Evolutionary conservation across 2,329 filamentous ascomycete genomes (phyloP), one percentile per base, ranked within the genome.

Genomic region (Aspergillus phoenicis): DNA sequence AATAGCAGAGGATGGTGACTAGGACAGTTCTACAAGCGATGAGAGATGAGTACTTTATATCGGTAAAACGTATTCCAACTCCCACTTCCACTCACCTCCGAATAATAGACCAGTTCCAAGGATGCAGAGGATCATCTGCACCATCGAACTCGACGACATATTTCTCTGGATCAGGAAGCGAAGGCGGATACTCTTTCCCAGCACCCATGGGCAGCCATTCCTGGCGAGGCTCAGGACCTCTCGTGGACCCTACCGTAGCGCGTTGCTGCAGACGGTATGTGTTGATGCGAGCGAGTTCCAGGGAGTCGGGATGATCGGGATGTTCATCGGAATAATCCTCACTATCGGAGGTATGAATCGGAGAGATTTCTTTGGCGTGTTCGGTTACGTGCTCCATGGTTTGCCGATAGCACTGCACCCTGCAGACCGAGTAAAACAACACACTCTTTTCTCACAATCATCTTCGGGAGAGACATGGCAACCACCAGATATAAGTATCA

Each of bases 81-180:
- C 22, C 8, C 15, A 47, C 62, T 11, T 15, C 8, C 13, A 47
- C 64, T 38, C 53, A 75, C 75, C 83, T 83, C 68, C 77, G 79
- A 62, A 73, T 72, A 11, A 80, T 58, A 0, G 78, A 73, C 82
- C 82, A 84, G 62, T 85, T 85, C 66, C 82, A 80, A 4, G 82
- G 81, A 66, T 84, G 81, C 36, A 81, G 39, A 0, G 81, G 81
- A 65, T 85, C 83, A 59, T 82, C 72, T 0, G 74, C 74, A 1
- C 83, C 83, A 62, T 84, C 82, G 60, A 85, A 85, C 54, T 85
- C 83, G 5, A 85, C 83, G 3, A 85, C 82, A 63, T 85, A 85
- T 45, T 81, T 78, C 61, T 84, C 81, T 30, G 77, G 73, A 13
- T 80, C 79, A 2, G 82, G 82, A 3, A 85, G 67, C 0, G 75